Percentiles rank a stretch among this genome's conserved stretches.
Conservation (phyloP, 768 basidiomycete species). For the Coprinellus aureogranulatus region DNA sequence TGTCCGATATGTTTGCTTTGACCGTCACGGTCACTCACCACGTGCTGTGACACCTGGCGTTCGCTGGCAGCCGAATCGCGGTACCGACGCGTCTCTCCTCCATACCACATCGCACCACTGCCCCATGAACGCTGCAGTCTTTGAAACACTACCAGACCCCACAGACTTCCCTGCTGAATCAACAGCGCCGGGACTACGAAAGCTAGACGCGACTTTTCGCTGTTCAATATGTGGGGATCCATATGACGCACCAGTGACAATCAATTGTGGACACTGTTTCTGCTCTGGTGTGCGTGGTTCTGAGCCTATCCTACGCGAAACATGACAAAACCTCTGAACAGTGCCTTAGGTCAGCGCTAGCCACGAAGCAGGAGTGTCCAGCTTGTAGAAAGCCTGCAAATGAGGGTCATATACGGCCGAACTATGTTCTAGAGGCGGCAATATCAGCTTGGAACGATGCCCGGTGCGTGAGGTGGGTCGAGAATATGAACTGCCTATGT, state of each 20-base stretch:
- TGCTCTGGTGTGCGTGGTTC: slow-evolving; percentile 63
- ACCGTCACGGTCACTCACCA: too few species aligned
- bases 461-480: slow-evolving; percentile 44
- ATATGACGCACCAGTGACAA: slow-evolving; percentile 68
- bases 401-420: slow-evolving; percentile 65
- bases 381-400: slow-evolving; percentile 57
- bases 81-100: too few species aligned
- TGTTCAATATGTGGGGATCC: slow-evolving; percentile 78
- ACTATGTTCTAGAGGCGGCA: slow-evolving; percentile 67
- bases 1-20: too few species aligned
- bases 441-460: slow-evolving; percentile 69
- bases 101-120: background rate
- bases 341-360: slow-evolving; percentile 68
- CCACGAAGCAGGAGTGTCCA: slow-evolving; percentile 67
- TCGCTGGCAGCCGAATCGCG: too few species aligned
- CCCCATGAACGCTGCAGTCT: background rate
- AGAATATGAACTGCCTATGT: background rate
- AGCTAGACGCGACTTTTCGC: slow-evolving; percentile 62
- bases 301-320: background rate
- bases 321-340: slow-evolving; percentile 22
- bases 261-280: slow-evolving; percentile 78
- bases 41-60: too few species aligned
- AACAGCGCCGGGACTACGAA: slow-evolving; percentile 51
- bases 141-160: slow-evolving; percentile 45
- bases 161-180: slow-evolving; percentile 61